These are phyloP conservation scores for Penicillium canariense DNA, from an alignment of 495 filamentous ascomycete genomes.

Conservation along the genomic window DNA sequence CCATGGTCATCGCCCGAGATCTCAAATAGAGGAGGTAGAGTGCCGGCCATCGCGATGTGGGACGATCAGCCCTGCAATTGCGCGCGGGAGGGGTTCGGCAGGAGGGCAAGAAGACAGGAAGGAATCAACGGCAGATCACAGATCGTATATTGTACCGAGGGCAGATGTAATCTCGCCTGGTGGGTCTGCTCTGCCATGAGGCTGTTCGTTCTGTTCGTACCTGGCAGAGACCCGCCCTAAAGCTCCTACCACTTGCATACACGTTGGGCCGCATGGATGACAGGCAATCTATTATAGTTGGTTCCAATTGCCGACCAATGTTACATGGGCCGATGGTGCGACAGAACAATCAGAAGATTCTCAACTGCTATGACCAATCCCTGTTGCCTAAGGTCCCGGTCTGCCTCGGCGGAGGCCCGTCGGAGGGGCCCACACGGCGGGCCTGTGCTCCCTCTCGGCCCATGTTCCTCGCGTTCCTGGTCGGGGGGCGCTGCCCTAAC, in stretches of 20 bases:
- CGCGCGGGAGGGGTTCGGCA: background rate
- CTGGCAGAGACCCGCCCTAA: background rate
- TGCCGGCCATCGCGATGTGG: slow-evolving; percentile 20
- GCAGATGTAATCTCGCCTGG: background rate
- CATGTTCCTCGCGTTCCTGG: background rate
- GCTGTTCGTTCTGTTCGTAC: background rate
- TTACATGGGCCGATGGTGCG: background rate
- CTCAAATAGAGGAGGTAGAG: slow-evolving; percentile 28
- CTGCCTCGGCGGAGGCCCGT: slow-evolving; percentile 5
- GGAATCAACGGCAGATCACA: slow-evolving; percentile 13
- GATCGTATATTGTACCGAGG: slow-evolving; percentile 5
- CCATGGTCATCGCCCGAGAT: slow-evolving; percentile 31
- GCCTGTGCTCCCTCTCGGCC: background rate
- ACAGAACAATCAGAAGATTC: background rate
- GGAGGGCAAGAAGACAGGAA: background rate
- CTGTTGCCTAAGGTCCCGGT: background rate
- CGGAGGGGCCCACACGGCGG: slow-evolving; percentile 1
- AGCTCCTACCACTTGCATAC: background rate
- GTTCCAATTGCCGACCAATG: background rate
- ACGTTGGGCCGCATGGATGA: too few relatives aligned
- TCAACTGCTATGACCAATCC: slow-evolving; percentile 1
- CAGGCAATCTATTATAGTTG: background rate
- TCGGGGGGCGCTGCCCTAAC: too few relatives aligned
- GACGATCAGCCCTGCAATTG: slow-evolving; percentile 1
- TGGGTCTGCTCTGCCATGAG: background rate